Base-by-base conservation (phyloP, 306 rosid species). In the Senna tora region DNA sequence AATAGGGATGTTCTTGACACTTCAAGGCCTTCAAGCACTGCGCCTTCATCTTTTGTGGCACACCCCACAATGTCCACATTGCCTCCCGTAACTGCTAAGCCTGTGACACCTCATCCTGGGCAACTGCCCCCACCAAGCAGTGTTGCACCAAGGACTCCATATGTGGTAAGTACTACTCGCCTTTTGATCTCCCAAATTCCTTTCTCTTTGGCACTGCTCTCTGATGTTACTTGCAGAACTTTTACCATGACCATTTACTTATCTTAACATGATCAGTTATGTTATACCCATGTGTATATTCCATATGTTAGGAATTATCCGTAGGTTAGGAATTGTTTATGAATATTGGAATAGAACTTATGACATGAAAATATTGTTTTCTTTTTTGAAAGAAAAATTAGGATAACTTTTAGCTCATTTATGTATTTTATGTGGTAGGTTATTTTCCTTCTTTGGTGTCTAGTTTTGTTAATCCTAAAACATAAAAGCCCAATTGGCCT, bases 51-150 rank as follows among this genome's bases (percentile, higher is more conserved):
- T 77, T 88, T 82, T 67, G 67, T 80, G 73, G 22, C 95, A 38
- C 87, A 79, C 30, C 51, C 95, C 39, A 45, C 84, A 5, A 30
- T 77, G 43, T 73, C 92, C 33, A 70, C 87, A 28, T 55, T 86
- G 76, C 95, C 92, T 76, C 83, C 92, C 22, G 85, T 67, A 75
- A 69, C 96, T 75, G 73, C 82, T 16, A 91, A 82, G 79, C 90
- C 91, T 64, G 80, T 78, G 59, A 67, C 84, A 20, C 80, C 91
- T 39, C 79, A 75, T 78, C 72, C 75, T 75, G 81, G 85, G 67
- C 91, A 82, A 69, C 87, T 62, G 63, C 91, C 93, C 81, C 90
- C 89, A 7, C 71, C 78, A 7, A 65, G 81, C 63, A 83, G 80
- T 75, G 80, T 79, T 70, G 72, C 82, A n/a, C 83, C 79, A 47